Evolutionary conservation across 257 asterid genomes (phyloP), one percentile per base, ranked within the genome.

Genomic region (Ligustrum vulgare): DNA sequence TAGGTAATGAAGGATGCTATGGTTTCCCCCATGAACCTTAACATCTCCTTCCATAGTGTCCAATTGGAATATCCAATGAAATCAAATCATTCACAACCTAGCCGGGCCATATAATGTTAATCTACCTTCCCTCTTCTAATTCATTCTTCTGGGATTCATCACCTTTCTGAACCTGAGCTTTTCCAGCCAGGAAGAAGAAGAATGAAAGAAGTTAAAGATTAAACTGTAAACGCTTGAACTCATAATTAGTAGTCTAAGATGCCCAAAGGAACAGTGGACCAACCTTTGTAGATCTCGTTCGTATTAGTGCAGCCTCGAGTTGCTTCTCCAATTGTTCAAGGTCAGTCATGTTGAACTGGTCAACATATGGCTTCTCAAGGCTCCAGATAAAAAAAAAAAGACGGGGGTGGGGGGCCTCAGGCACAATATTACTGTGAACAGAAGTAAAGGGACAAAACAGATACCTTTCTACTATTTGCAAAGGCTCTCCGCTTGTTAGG

Each of bases 391-490:
- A 58, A 31, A 33, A 9, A 13, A 3, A 70, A 33, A 3, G 8
- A 51, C n/a, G n/a, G n/a, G n/a, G n/a, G n/a, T 12, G 8, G n/a
- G 64, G 28, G 76, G 70, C 4, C 10, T 31, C 37, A 11, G 64
- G 37, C 49, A n/a, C 4, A 15, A 31, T 22, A 18, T 10, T 18
- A 51, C 18, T 2, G 8, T 11, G 37, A 72, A 68, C 34, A 75
- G 51, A 22, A 77, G 67, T 16, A 75, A 75, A 45, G 66, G 66
- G 41, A 43, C 71, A 62, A 47, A 37, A 76, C 49, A 34, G 16
- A n/a, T 83, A 79, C 95, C 90, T 88, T 78, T 86, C 91, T 47
- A 82, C 86, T 22, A 64, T 77, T 74, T 84, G 85, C 43, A 82
- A 86, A 64, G 88, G 87, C 75, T 90, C 82, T 70, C 39, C 74